A percentile compares a stretch with the other conserved stretches of the same genome.
Evolutionary conservation across 2,329 filamentous ascomycete species (phyloP).

Genomic region (Metarhizium anisopliae): DNA sequence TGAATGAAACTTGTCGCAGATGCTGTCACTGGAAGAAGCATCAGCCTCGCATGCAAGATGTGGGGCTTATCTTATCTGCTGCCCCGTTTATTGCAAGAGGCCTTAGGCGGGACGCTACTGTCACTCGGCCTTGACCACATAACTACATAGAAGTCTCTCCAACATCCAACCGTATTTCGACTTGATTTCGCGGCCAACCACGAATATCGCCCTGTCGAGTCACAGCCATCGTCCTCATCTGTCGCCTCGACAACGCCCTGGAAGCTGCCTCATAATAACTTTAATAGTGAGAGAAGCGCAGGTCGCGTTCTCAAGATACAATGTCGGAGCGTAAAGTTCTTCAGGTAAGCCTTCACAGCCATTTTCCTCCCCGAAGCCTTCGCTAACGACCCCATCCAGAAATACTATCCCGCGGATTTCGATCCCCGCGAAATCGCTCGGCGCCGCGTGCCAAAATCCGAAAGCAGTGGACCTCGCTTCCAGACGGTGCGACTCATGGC

Average conservation of each 20-base stretch:
- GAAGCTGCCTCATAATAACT: neutral
- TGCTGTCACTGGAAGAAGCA: neutral
- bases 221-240: neutral
- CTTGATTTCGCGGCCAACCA: neutral
- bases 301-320: slow-evolving; percentile 18
- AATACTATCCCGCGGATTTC: slow-evolving; percentile 70
- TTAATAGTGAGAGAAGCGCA: neutral
- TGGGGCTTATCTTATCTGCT: slow-evolving; percentile 2
- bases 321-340: slow-evolving; percentile 88
- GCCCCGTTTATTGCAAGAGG: slow-evolving; percentile 4
- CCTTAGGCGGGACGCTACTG: neutral
- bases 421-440: slow-evolving; percentile 75
- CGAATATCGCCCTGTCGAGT: neutral
- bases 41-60: slow-evolving; percentile 4
- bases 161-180: neutral
- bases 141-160: neutral
- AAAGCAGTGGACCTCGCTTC: slow-evolving; percentile 62
- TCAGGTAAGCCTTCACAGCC: slow-evolving; percentile 15
- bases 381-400: slow-evolving; percentile 20
- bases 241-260: neutral
- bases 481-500: slow-evolving; percentile 83
- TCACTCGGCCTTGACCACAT: neutral
- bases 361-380: neutral
- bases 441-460: slow-evolving; percentile 53
- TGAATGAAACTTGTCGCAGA: neutral